Percentiles rank a stretch among this genome's conserved stretches.
Evolutionary conservation across 2,329 filamentous ascomycete species (phyloP).

Genomic region (Paracorniculantispora psalliotae): DNA sequence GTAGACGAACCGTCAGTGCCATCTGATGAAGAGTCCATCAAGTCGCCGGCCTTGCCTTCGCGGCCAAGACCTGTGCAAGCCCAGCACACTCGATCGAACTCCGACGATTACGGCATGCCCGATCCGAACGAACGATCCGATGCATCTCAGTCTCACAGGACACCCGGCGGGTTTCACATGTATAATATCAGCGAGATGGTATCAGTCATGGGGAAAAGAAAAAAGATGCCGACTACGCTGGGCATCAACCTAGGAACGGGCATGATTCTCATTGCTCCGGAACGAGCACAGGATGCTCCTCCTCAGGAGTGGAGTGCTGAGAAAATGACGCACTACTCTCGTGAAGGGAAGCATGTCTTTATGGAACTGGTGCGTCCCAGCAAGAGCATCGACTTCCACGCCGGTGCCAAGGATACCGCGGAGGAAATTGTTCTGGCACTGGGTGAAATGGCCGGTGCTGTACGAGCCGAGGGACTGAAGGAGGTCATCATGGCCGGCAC

Average conservation of each 20-base stretch:
- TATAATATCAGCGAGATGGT: constrained; percentile 98
- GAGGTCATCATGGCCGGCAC: constrained; percentile 82
- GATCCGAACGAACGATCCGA: constrained; percentile 26
- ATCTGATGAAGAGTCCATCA: constrained; percentile 26
- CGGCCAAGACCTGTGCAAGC: constrained; percentile 25
- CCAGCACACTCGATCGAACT: constrained; percentile 17
- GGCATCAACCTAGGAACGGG: constrained; percentile 90
- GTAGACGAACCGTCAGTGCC: neutral
- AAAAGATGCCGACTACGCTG: constrained; percentile 96
- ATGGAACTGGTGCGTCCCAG: constrained; percentile 87
- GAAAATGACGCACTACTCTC: constrained; percentile 93
- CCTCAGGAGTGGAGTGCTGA: constrained; percentile 92
- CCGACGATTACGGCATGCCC: constrained; percentile 31
- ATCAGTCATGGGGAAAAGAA: constrained; percentile 91
- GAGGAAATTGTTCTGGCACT: constrained; percentile 85
- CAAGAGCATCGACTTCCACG: constrained; percentile 95
- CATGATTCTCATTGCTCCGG: constrained; percentile 84
- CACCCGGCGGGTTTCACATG: constrained; percentile 81
- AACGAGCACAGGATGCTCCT: constrained; percentile 75
- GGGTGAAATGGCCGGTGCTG: constrained; percentile 82
- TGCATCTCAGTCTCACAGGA: constrained; percentile 42
- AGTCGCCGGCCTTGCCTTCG: constrained; percentile 36
- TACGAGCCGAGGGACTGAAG: constrained; percentile 73
- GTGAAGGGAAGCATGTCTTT: constrained; percentile 97
- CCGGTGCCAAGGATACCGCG: constrained; percentile 93